Conservation (phyloP, 768 basidiomycete genomes). For the Russula sp. region DNA sequence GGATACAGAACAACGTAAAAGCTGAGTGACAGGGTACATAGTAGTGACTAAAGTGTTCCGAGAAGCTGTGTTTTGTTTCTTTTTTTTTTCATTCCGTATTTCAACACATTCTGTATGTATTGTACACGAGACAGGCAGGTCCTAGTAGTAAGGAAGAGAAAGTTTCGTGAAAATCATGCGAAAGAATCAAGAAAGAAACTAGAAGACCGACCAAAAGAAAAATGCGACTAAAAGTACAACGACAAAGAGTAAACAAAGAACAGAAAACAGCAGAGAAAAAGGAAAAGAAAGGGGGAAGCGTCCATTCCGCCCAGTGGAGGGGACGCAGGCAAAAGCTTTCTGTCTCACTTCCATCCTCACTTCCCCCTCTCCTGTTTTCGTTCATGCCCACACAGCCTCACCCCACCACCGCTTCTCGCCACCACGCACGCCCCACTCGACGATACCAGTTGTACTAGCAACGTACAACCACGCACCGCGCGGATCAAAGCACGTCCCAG, state of each 20-base stretch:
- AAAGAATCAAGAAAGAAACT: background rate
- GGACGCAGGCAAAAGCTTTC: background rate
- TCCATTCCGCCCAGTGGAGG: background rate
- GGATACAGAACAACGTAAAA: background rate
- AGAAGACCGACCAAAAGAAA: background rate
- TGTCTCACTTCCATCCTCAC: background rate
- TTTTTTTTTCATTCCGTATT: background rate
- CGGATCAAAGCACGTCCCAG: conserved; percentile 74
- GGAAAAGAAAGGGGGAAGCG: background rate
- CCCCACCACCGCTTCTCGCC: conserved; percentile 74
- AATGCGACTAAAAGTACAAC: conserved; percentile 6
- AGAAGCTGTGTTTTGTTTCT: too few relatives aligned
- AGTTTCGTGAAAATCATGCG: background rate
- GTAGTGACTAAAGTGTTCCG: too few relatives aligned
- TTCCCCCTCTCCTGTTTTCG: background rate
- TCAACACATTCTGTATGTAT: background rate
- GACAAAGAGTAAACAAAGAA: background rate
- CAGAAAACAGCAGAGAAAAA: background rate
- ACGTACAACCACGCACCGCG: conserved; percentile 64
- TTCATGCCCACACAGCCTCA: conserved; percentile 46
- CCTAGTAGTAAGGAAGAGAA: too few relatives aligned
- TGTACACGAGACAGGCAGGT: background rate
- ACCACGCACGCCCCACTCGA: conserved; percentile 74
- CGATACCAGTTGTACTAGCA: conserved; percentile 60
- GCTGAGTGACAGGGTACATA: background rate